Base-by-base conservation (phyloP, 2,329 filamentous ascomycete species). In the Coniochaeta sp. region DNA sequence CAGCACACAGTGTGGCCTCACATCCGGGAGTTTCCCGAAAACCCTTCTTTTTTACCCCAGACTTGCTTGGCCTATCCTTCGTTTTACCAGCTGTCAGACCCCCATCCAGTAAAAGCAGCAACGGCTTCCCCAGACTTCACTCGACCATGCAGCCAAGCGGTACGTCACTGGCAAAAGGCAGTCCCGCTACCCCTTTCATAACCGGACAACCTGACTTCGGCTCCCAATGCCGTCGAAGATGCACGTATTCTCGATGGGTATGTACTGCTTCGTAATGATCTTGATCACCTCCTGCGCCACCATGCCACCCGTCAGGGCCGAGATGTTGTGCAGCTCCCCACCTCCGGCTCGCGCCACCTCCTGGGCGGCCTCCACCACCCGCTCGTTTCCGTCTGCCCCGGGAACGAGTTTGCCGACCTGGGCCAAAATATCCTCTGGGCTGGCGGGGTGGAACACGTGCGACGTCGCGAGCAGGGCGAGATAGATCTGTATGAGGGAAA, bases 251-350 rank as follows among this genome's bases (percentile, higher is more conserved):
- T 89, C 86, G 64, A 89, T 83, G 26, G 87, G 86, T 50, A 89
- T 79, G 73, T 89, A 90, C 75, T 90, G 87, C 69, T 85, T 86
- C 14, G 87, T 89, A 67, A 89, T 83, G 61, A 93, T 84, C 73
- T 99, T 99, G 77, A 99, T 96, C 63, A 93, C 85, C 76, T 99
- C 95, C 74, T 99, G 96, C n/a, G 93, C 91, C 55, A 96, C 89
- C 78, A 99, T 89, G 3, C 95, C 96, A 32, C 95, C 96, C 1
- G 88, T 89, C 60, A 96, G 77, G 28, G 93, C 88, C 34, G 93
- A 89, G 60, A 96, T 90, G 71, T 97, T 98, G 77, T 99, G 95
- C 62, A 99, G 77, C 73, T 99, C 96, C 59, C 87, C 90, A 30
- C 91, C 90, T 55, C 85, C 87, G 38, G 91, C 89, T 62, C 96